Evolutionary conservation across 2,329 filamentous ascomycete species (phyloP).

Genomic region (Trematosphaeria pertusa): DNA sequence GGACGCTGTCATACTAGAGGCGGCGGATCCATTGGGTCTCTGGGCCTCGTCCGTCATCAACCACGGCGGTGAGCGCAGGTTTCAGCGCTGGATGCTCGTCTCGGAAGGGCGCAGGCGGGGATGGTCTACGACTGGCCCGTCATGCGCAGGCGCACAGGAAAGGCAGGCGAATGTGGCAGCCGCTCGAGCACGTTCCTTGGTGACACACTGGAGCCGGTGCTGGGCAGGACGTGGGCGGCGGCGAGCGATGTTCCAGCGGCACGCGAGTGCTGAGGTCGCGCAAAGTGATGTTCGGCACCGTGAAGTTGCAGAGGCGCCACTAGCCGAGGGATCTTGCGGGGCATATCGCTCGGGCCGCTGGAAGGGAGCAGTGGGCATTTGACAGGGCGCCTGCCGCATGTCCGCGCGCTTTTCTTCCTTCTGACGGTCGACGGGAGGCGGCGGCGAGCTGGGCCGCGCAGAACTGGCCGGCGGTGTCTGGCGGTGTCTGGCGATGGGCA

Average conservation of each 20-base stretch:
- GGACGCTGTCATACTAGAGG: constrained; percentile 42
- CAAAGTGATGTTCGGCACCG: constrained; percentile 31
- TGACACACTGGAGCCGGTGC: constrained; percentile 28
- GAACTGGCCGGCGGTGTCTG: too few species aligned
- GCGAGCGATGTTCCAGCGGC: constrained; percentile 27
- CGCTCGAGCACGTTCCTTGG: constrained; percentile 36
- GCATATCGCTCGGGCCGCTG: constrained; percentile 17
- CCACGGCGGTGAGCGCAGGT: constrained; percentile 35
- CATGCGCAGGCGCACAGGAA: constrained; percentile 28
- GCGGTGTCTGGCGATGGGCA: neutral
- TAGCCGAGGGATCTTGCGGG: constrained; percentile 27
- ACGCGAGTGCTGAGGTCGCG: constrained; percentile 26
- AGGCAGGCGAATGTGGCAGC: constrained; percentile 25
- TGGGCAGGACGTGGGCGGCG: constrained; percentile 23
- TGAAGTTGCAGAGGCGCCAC: constrained; percentile 26
- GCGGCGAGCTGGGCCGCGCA: constrained; percentile 16
- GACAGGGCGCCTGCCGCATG: neutral
- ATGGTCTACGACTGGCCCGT: constrained; percentile 32
- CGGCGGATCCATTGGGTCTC: constrained; percentile 46
- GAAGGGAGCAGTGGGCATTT: constrained; percentile 8
- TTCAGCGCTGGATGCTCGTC: constrained; percentile 36
- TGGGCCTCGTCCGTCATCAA: constrained; percentile 49
- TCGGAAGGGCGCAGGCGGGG: constrained; percentile 31
- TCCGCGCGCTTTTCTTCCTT: constrained; percentile 3
- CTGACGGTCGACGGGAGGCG: constrained; percentile 3